Percentiles rank a stretch among this genome's conserved stretches.
phyloP scores from a whole-genome alignment of 139 green algal genomes.

The Coccomyxa sp. region DNA sequence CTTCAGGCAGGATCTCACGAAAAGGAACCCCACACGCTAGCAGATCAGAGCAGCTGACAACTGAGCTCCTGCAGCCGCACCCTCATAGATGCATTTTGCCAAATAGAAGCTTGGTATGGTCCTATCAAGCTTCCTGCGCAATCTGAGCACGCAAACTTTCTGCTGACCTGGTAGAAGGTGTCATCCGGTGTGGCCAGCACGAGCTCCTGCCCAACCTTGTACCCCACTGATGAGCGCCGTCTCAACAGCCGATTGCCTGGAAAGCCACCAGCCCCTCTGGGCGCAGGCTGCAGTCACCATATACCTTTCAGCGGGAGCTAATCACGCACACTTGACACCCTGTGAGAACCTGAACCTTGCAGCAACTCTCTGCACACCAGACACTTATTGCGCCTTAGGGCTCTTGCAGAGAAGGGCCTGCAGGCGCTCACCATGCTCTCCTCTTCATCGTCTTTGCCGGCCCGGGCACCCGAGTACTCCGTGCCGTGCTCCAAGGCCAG shows the following conservation, averaged over 20 bases:
- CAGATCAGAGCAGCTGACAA: neutral
- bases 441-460: slow-evolving; percentile 27
- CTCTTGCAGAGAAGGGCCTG: neutral
- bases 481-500: slow-evolving; percentile 72
- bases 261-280: slow-evolving; percentile 34
- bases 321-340: neutral
- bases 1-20: neutral
- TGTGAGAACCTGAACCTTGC: neutral
- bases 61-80: neutral
- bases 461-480: slow-evolving; percentile 32
- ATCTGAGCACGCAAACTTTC: neutral
- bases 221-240: slow-evolving; percentile 25
- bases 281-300: slow-evolving; percentile 10
- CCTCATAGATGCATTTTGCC: neutral
- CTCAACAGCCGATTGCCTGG: slow-evolving; percentile 36
- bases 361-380: neutral
- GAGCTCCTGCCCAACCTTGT: slow-evolving; percentile 62
- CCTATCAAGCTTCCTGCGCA: neutral
- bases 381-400: slow-evolving; percentile 15
- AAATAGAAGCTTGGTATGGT: neutral
- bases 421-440: neutral
- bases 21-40: neutral
- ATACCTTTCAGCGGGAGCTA: neutral
- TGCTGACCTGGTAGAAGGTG: slow-evolving; percentile 22
- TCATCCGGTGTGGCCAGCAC: slow-evolving; percentile 36